Base-by-base conservation (phyloP, 2,329 filamentous ascomycete species). In the Proliferodiscus dingleyae region DNA sequence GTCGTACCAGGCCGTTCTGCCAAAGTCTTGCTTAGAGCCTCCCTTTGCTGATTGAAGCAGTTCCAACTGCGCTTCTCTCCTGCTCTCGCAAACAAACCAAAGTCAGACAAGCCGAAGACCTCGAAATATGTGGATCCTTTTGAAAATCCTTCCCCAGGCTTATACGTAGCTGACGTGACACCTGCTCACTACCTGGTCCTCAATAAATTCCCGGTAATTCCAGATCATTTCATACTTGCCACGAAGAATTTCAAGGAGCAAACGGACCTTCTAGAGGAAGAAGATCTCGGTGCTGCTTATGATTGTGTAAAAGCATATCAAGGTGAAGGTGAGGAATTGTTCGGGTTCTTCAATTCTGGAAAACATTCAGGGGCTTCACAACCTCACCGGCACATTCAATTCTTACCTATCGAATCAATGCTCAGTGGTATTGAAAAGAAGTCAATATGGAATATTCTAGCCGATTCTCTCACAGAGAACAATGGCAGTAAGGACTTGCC, bases 61-160 rank as follows among this genome's bases (percentile, higher is more conserved):
- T 86, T 87, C 60, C 85, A 89, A 66, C 68, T 89, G 2, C 81
- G 84, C 41, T 88, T 80, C 69, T 84, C 83, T 7, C 83, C 83
- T 0, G 67, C 82, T 0, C 71, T 89, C 4, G 81, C 81, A 38
- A 78, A 77, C 58, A 88, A 88, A 59, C 83, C 84, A 4, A 78
- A 73, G 56, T 68, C 52, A 32, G 59, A 59, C 22, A 60, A 64
- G 33, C 54, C 52, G 37, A 51, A 58, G 28, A 51, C 59, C 16
- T 53, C 62, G 21, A 65, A 62, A 38, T 68, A 68, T 2, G 71
- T 75, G 56, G 77, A 88, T 61, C 82, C 83, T 3, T 89, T 89
- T 62, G 79, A 76, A 26, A 70, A 78, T 48, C 83, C 83, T 0
- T 64, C 73, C 0, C 57, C 68, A 2, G 68, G 72, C 4, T 67